phyloP scores from a whole-genome alignment of 768 basidiomycete genomes.

The Boletus rubropictus region DNA sequence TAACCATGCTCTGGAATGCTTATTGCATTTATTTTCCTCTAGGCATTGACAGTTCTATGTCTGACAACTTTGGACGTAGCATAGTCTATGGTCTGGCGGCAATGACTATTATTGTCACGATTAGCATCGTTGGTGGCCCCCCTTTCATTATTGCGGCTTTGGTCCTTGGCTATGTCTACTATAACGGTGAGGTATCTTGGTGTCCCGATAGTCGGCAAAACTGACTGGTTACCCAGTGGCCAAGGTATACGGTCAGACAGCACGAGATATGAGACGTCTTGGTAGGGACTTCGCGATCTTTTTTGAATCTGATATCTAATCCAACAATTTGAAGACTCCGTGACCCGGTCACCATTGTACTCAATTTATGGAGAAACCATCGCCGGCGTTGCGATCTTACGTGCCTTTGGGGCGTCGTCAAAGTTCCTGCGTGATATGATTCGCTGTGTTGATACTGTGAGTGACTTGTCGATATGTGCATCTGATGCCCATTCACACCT shows the following conservation, averaged over 20 bases:
- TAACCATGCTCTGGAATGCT: background rate
- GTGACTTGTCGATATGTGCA: conserved; percentile 18
- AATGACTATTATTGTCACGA: conserved; percentile 62
- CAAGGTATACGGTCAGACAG: conserved; percentile 73
- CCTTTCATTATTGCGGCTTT: conserved; percentile 63
- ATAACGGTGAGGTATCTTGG: conserved; percentile 46
- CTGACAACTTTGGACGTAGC: conserved; percentile 83
- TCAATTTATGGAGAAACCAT: conserved; percentile 49
- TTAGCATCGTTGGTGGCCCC: conserved; percentile 73
- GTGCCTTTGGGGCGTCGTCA: conserved; percentile 84
- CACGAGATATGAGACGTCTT: conserved; percentile 76
- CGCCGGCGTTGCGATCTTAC: conserved; percentile 48
- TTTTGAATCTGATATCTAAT: background rate
- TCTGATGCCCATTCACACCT: conserved; percentile 1
- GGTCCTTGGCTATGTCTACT: conserved; percentile 59
- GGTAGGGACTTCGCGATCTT: conserved; percentile 37
- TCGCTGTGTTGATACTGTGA: conserved; percentile 71
- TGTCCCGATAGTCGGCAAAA: background rate
- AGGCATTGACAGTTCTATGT: conserved; percentile 78
- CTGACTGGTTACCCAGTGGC: conserved; percentile 27
- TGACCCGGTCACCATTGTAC: conserved; percentile 44
- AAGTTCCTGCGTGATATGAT: conserved; percentile 85
- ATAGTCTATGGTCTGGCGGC: conserved; percentile 66
- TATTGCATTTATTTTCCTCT: conserved; percentile 14
- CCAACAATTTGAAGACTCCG: conserved; percentile 33